These are phyloP conservation scores for Fraxinus quadrangulata DNA, from an alignment of 257 asterid species.

Conservation along the genomic window DNA sequence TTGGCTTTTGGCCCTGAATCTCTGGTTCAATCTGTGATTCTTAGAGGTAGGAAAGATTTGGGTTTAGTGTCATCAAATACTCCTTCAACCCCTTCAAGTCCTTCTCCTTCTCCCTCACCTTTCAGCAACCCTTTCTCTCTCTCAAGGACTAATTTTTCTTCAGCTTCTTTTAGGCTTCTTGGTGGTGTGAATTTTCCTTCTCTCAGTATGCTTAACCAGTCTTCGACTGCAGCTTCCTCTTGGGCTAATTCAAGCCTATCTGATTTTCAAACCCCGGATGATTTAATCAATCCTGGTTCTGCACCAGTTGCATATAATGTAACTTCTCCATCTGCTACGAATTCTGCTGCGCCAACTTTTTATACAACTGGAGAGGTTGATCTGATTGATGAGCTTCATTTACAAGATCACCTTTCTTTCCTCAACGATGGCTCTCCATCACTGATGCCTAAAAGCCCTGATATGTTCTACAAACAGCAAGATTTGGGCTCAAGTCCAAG, in stretches of 20 bases:
- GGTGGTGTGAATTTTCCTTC: conserved; percentile 51
- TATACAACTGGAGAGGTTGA: conserved; percentile 46
- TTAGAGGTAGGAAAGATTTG: conserved; percentile 56
- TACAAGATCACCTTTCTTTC: conserved; percentile 73
- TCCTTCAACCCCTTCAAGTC: conserved; percentile 39
- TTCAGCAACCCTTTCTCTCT: conserved; percentile 24
- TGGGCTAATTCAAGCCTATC: conserved; percentile 46
- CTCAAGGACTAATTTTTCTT: conserved; percentile 49
- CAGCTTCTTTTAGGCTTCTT: conserved; percentile 26
- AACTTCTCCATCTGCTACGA: conserved; percentile 43
- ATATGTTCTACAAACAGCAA: conserved; percentile 38
- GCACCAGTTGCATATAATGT: conserved; percentile 18
- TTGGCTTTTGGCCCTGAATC: conserved; percentile 76
- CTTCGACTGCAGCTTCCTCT: conserved; percentile 37
- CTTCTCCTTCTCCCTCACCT: conserved; percentile 36
- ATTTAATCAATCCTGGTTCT: conserved; percentile 38
- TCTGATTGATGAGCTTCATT: conserved; percentile 67
- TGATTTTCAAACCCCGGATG: conserved; percentile 42
- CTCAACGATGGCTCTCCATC: conserved; percentile 53
- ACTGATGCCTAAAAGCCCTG: conserved; percentile 42
- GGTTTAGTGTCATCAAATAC: conserved; percentile 37
- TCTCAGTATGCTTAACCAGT: conserved; percentile 43
- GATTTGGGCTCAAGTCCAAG: conserved; percentile 42
- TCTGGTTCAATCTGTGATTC: conserved; percentile 52
- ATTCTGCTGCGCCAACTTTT: conserved; percentile 55